A percentile compares a stretch with the other conserved stretches of the same genome.
Evolutionary conservation across 306 rosid genomes (phyloP).

Genomic region (Rosa persica): DNA sequence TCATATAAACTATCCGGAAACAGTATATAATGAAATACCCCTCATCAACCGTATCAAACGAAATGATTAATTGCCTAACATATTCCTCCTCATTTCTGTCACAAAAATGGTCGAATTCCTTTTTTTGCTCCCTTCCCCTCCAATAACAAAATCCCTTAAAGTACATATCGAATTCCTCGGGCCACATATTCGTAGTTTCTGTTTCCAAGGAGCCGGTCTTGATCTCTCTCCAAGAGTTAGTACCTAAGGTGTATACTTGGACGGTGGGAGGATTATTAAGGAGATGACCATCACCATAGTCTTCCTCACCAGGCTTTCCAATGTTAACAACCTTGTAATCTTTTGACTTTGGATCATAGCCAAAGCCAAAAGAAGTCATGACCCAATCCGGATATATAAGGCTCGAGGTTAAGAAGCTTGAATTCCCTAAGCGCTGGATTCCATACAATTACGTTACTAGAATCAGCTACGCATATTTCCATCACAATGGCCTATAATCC

Average conservation of each 20-base stretch:
- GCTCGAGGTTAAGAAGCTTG: not conserved
- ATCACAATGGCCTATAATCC: no score
- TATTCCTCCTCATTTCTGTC: not conserved
- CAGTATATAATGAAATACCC: not conserved
- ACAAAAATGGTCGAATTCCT: not conserved
- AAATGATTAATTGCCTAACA: not conserved
- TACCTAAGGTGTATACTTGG: not conserved
- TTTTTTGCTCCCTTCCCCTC: not conserved
- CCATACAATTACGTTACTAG: not conserved
- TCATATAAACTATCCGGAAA: not conserved
- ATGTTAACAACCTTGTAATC: not conserved
- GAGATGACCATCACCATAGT: not conserved
- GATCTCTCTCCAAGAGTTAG: not conserved
- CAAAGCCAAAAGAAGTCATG: not conserved
- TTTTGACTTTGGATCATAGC: not conserved
- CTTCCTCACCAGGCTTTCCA: not conserved
- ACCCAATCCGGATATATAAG: not conserved
- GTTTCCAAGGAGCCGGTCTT: not conserved
- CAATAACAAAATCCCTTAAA: not conserved
- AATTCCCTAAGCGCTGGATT: not conserved
- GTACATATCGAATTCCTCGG: not conserved
- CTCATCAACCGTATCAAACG: not conserved
- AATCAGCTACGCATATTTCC: not conserved
- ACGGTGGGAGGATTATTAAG: not conserved
- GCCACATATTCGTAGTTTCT: not conserved